These are phyloP conservation scores for Coemansia guatemalensis DNA, from an alignment of 192 early-diverging fungal species.

Conservation along the genomic window DNA sequence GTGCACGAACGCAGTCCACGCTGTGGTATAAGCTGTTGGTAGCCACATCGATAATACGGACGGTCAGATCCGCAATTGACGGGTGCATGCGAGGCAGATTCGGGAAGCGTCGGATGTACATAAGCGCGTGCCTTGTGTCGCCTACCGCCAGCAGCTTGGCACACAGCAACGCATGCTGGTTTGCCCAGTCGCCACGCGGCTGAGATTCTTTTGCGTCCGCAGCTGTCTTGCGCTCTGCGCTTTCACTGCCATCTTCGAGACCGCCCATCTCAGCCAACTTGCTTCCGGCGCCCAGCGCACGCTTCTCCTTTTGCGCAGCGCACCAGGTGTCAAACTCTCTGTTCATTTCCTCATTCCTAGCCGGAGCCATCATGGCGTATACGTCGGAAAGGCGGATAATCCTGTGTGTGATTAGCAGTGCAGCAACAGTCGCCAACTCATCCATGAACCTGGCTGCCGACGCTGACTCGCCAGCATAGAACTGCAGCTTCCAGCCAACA, in stretches of 20 bases:
- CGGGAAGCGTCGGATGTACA: slow-evolving; percentile 38
- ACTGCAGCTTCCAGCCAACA: slow-evolving; percentile 49
- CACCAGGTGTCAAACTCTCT: slow-evolving; percentile 38
- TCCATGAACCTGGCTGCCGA: slow-evolving; percentile 31
- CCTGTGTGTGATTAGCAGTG: slow-evolving; percentile 39
- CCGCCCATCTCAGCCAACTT: slow-evolving; percentile 36
- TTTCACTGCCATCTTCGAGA: slow-evolving; percentile 24
- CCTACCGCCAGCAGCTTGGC: slow-evolving; percentile 46
- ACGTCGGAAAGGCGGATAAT: slow-evolving; percentile 35
- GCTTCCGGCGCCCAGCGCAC: slow-evolving; percentile 4
- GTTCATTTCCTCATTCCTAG: slow-evolving; percentile 5
- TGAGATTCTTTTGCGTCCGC: neutral
- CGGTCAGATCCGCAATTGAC: slow-evolving; percentile 32
- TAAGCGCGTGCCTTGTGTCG: slow-evolving; percentile 26
- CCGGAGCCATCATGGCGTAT: slow-evolving; percentile 33
- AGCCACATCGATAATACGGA: slow-evolving; percentile 32
- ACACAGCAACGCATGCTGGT: slow-evolving; percentile 46
- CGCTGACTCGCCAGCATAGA: slow-evolving; percentile 28
- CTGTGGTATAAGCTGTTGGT: slow-evolving; percentile 24
- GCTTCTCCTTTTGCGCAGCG: slow-evolving; percentile 27
- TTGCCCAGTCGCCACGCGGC: slow-evolving; percentile 17
- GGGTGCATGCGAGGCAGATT: slow-evolving; percentile 33
- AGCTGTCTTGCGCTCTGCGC: slow-evolving; percentile 4
- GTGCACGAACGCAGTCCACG: slow-evolving; percentile 39
- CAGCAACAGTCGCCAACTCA: slow-evolving; percentile 45